phyloP scores from a whole-genome alignment of 2,329 filamentous ascomycete species.

The Cercospora beticola region DNA sequence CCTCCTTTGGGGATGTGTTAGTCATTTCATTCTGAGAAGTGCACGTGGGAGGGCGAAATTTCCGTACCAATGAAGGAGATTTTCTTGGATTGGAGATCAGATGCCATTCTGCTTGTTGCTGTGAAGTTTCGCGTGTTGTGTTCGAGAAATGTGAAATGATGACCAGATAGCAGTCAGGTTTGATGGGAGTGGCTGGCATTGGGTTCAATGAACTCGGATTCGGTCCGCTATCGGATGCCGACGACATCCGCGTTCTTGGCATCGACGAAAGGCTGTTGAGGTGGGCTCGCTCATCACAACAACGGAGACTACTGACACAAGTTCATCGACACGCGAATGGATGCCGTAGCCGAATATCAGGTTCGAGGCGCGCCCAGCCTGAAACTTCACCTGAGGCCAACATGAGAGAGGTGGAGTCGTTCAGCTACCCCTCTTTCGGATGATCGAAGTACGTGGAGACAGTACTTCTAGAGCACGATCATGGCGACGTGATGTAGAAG shows the following conservation, averaged over 20 bases:
- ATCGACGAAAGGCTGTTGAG: not conserved
- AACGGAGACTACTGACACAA: not conserved
- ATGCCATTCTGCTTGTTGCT: not conserved
- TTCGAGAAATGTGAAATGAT: not conserved
- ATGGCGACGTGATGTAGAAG: not conserved
- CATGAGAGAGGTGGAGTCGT: not conserved
- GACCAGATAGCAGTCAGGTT: slow-evolving; percentile 5
- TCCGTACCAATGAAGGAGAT: slow-evolving; percentile 32
- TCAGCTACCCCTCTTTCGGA: slow-evolving; percentile 6
- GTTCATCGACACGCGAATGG: not conserved
- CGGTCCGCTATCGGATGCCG: slow-evolving; percentile 8
- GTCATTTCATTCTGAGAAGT: not conserved
- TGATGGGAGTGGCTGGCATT: slow-evolving; percentile 8
- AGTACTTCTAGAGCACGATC: not conserved
- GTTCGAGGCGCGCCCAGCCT: not conserved
- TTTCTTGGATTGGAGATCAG: slow-evolving; percentile 25
- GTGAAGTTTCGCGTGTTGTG: not conserved
- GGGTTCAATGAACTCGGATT: not conserved
- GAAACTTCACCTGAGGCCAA: not conserved
- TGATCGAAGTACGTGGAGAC: slow-evolving; percentile 1
- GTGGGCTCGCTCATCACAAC: not conserved
- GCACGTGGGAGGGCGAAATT: no score
- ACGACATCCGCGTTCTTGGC: slow-evolving; percentile 6
- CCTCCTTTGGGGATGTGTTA: slow-evolving; percentile 23
- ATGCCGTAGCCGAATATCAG: not conserved